Conservation (phyloP, 805 yeast genomes). For the Soucietia sequanensis region DNA sequence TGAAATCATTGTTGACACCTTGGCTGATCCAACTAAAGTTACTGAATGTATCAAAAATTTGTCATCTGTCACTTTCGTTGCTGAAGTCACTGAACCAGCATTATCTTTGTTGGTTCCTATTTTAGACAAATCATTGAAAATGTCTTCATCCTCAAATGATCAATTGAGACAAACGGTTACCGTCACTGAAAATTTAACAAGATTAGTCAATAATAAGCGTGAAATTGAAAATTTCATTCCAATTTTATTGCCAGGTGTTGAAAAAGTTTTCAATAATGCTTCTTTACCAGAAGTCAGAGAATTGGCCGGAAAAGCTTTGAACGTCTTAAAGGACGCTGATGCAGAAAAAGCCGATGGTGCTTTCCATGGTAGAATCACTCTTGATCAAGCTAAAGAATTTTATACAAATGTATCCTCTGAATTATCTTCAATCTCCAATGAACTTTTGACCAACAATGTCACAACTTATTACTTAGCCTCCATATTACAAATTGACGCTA, state of each 20-base stretch:
- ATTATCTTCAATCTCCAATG: slow-evolving; percentile 10
- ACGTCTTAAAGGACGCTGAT: slow-evolving; percentile 80
- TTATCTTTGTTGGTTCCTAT: slow-evolving; percentile 88
- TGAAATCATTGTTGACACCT: slow-evolving; percentile 77
- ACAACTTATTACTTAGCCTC: slow-evolving; percentile 47
- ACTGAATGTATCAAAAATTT: slow-evolving; percentile 85
- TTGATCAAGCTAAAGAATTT: slow-evolving; percentile 51
- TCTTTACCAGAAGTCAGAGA: slow-evolving; percentile 96
- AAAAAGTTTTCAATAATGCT: slow-evolving; percentile 84
- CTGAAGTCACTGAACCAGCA: slow-evolving; percentile 97
- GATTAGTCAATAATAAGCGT: slow-evolving; percentile 89
- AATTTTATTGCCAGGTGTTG: slow-evolving; percentile 83
- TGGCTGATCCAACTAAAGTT: slow-evolving; percentile 87
- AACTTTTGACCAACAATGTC: slow-evolving; percentile 27
- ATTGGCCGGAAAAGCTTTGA: slow-evolving; percentile 81
- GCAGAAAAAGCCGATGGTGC: slow-evolving; percentile 64
- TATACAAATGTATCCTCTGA: slow-evolving; percentile 21
- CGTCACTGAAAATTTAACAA: slow-evolving; percentile 91
- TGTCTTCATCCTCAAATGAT: slow-evolving; percentile 89
- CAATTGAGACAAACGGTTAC: slow-evolving; percentile 95
- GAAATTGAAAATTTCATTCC: slow-evolving; percentile 91
- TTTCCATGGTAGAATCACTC: slow-evolving; percentile 71
- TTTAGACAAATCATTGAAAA: slow-evolving; percentile 81
- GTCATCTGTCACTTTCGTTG: slow-evolving; percentile 93
- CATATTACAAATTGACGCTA: slow-evolving; percentile 39